phyloP scores from a whole-genome alignment of 331 rosid genomes.

The Erythrophleum ivorense region DNA sequence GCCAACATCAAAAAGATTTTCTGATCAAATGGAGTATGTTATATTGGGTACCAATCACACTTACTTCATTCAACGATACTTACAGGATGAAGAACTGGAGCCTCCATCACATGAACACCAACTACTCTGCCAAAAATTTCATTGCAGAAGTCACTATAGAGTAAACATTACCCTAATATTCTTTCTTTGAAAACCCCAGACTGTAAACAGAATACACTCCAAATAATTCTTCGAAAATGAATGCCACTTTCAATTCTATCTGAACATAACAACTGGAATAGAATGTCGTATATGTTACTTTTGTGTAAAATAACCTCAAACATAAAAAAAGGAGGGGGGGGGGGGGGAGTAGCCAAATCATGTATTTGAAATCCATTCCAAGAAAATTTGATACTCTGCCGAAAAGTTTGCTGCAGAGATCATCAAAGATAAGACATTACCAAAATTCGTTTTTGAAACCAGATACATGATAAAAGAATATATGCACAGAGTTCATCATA shows the following conservation, averaged over 20 bases:
- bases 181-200: slow-evolving; percentile 21
- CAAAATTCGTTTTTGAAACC: not conserved
- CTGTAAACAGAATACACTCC: not conserved
- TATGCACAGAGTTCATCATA: not conserved
- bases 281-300: not conserved
- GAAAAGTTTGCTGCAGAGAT: too few relatives aligned
- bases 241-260: slow-evolving; percentile 11
- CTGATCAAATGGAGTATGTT: slow-evolving; percentile 1
- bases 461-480: slow-evolving; percentile 14
- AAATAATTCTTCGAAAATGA: not conserved
- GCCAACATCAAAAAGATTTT: slow-evolving; percentile 35
- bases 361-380: not conserved
- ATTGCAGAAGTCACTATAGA: slow-evolving; percentile 47
- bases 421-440: not conserved
- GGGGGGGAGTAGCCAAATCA: not conserved
- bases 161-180: slow-evolving; percentile 20
- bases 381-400: not conserved
- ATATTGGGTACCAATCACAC: slow-evolving; percentile 34
- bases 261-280: not conserved
- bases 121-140: slow-evolving; percentile 73
- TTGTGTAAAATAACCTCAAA: not conserved
- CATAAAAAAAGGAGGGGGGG: not conserved
- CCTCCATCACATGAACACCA: slow-evolving; percentile 71
- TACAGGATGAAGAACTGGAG: slow-evolving; percentile 97
- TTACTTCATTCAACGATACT: slow-evolving; percentile 40